Conservation (phyloP, 345 rosid genomes). For the Hibiscus tridactylites region DNA sequence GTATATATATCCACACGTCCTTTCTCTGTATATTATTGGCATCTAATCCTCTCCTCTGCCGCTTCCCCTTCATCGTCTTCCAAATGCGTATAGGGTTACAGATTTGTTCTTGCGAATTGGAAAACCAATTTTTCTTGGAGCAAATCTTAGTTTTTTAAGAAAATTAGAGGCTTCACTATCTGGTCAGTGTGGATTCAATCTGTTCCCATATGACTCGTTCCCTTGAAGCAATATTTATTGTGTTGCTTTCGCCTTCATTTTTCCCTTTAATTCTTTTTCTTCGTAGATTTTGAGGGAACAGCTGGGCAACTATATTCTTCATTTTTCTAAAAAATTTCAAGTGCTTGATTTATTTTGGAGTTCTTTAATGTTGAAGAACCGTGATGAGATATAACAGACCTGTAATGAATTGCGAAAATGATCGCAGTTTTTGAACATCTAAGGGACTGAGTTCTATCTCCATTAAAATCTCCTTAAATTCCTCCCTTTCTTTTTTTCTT, state of each 20-base stretch:
- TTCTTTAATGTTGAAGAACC: slow-evolving; percentile 17
- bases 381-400: slow-evolving; percentile 84
- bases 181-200: slow-evolving; percentile 63
- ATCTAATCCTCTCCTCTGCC: neutral
- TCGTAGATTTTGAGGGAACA: slow-evolving; percentile 17
- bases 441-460: slow-evolving; percentile 71
- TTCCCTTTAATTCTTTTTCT: neutral
- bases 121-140: too few relatives aligned
- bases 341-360: neutral
- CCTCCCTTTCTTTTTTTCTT: neutral
- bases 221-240: slow-evolving; percentile 67
- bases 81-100: neutral
- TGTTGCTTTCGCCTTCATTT: slow-evolving; percentile 32
- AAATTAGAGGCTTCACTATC: slow-evolving; percentile 48
- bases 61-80: neutral
- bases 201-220: slow-evolving; percentile 82
- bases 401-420: slow-evolving; percentile 87
- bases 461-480: neutral
- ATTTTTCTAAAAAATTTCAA: too few relatives aligned
- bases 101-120: neutral
- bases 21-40: neutral
- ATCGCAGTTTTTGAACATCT: slow-evolving; percentile 83
- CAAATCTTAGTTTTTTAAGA: neutral
- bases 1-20: neutral
- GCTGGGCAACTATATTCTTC: slow-evolving; percentile 42